Conservation (phyloP, 2,329 filamentous ascomycete genomes). For the Pseudovirgaria hyperparasitica region DNA sequence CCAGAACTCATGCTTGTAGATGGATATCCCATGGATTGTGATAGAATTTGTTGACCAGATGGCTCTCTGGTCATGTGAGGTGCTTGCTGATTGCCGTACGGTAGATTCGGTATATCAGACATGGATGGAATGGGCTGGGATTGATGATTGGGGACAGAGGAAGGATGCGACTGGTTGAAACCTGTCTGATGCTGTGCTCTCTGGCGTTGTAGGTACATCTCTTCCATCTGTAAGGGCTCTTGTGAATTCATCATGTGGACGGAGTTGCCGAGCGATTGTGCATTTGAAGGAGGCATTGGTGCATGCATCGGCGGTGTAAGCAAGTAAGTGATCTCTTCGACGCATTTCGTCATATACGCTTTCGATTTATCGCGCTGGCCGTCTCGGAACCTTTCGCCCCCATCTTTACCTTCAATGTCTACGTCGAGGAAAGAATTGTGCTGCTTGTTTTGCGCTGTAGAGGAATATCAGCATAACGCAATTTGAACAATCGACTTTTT, state of each 20-base stretch:
- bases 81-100: constrained; percentile 25
- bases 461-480: constrained; percentile 12
- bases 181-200: constrained; percentile 33
- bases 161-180: constrained; percentile 18
- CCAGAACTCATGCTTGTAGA: constrained; percentile 26
- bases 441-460: constrained; percentile 32
- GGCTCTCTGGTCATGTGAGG: constrained; percentile 33
- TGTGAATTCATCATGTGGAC: constrained; percentile 34
- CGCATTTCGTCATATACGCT: constrained; percentile 50
- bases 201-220: constrained; percentile 44
- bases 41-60: constrained; percentile 25
- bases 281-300: constrained; percentile 37
- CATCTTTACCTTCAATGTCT: constrained; percentile 28
- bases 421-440: constrained; percentile 40
- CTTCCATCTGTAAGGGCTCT: constrained; percentile 44
- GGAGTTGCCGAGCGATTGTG: constrained; percentile 22
- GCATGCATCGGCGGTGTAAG: constrained; percentile 52
- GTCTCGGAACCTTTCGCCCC: constrained; percentile 41
- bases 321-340: constrained; percentile 56
- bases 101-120: constrained; percentile 31
- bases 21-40: constrained; percentile 20
- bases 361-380: constrained; percentile 49
- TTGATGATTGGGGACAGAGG: constrained; percentile 48
- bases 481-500: too few species aligned
- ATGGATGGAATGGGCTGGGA: constrained; percentile 34